A percentile compares a stretch with the other conserved stretches of the same genome.
These are phyloP conservation scores for Backusella macrospora DNA, from an alignment of 192 early-diverging fungal genomes.

Conservation along the genomic window DNA sequence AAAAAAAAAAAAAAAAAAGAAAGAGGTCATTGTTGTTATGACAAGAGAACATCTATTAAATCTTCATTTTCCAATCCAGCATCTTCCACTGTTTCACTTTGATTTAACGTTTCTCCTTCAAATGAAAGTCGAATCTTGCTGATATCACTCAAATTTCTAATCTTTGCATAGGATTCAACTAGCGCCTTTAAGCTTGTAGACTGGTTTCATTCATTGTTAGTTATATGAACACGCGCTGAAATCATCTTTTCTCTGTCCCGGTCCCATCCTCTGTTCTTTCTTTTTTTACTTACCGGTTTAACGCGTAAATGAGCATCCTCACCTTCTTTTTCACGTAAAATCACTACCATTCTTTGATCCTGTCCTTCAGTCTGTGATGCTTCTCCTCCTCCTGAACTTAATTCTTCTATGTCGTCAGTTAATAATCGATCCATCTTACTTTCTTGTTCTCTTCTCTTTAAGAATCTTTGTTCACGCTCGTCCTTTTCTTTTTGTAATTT, in stretches of 20 bases:
- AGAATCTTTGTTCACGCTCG: not conserved
- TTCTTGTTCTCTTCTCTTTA: conserved; percentile 10
- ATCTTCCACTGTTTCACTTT: conserved; percentile 44
- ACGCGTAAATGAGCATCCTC: conserved; percentile 25
- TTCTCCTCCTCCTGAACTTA: not conserved
- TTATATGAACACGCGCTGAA: not conserved
- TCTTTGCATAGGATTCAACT: conserved; percentile 48
- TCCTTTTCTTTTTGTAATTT: conserved; percentile 24
- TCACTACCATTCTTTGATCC: conserved; percentile 17
- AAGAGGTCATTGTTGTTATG: not conserved
- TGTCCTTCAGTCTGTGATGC: not conserved
- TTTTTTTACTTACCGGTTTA: conserved; percentile 22
- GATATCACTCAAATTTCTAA: conserved; percentile 29
- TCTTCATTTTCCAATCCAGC: conserved; percentile 65
- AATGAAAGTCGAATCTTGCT: conserved; percentile 47
- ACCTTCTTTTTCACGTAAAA: conserved; percentile 27
- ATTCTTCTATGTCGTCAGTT: not conserved
- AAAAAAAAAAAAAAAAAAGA: not conserved
- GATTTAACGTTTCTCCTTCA: conserved; percentile 54
- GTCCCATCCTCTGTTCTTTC: no score
- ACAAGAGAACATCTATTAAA: conserved; percentile 39
- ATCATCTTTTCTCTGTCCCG: not conserved
- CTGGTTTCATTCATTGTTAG: conserved; percentile 4
- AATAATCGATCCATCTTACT: conserved; percentile 5
- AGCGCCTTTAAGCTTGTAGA: conserved; percentile 48